These are phyloP conservation scores for Pseudogymnoascus sp. DNA, from an alignment of 2,329 filamentous ascomycete genomes.

Conservation along the genomic window DNA sequence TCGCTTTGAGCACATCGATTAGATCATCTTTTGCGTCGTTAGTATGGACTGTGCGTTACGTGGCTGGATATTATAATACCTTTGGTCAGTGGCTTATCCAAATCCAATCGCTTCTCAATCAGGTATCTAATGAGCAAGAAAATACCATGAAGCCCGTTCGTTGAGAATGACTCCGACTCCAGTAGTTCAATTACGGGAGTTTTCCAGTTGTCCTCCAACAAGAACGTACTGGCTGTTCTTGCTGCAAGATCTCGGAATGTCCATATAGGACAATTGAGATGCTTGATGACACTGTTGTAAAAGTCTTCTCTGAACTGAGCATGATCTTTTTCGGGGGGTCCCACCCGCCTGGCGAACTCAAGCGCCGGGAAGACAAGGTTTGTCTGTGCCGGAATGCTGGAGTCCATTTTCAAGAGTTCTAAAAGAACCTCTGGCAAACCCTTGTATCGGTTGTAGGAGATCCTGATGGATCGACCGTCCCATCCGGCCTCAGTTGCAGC, in stretches of 20 bases:
- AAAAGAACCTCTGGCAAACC: constrained; percentile 57
- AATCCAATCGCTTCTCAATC: constrained; percentile 45
- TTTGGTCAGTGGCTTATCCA: constrained; percentile 36
- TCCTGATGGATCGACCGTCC: constrained; percentile 55
- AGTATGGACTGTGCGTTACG: constrained; percentile 9
- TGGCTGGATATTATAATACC: constrained; percentile 27
- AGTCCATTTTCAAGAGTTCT: constrained; percentile 44
- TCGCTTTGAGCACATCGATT: neutral
- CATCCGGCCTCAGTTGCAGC: constrained; percentile 51
- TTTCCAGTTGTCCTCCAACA: constrained; percentile 46
- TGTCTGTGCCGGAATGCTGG: constrained; percentile 15
- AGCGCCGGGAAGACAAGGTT: constrained; percentile 64
- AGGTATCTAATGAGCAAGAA: constrained; percentile 50
- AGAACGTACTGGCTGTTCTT: constrained; percentile 59
- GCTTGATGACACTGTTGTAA: constrained; percentile 48
- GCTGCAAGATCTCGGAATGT: constrained; percentile 76
- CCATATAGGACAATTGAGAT: constrained; percentile 67
- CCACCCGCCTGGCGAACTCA: constrained; percentile 69
- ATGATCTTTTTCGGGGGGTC: constrained; percentile 46
- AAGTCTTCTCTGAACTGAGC: constrained; percentile 44
- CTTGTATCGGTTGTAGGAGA: constrained; percentile 64
- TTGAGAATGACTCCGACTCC: constrained; percentile 26
- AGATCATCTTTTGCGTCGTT: constrained; percentile 24
- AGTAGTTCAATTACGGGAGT: constrained; percentile 29
- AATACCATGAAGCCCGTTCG: constrained; percentile 52